Evolutionary conservation across 306 rosid species (phyloP), one percentile per base, ranked within the genome.

Genomic region (Hippophae gyantsensis): DNA sequence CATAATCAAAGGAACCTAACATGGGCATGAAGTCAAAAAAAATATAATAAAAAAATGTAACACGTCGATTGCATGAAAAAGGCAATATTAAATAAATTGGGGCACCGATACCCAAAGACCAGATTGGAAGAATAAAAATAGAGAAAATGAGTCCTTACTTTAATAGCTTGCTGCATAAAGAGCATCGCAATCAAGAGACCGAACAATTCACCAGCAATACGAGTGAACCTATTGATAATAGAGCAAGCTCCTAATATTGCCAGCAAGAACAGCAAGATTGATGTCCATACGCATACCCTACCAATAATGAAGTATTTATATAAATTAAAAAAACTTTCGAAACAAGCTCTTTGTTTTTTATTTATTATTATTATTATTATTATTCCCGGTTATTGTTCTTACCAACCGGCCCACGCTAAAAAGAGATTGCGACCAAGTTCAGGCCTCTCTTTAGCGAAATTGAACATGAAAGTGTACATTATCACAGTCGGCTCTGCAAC

Each of bases 401-500:
- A 90, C 97, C 97, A 90, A 77, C 82, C 97, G 52, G 74, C 66
- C 97, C 97, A 90, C 62, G 94, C 97, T 43, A 90, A 84, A 74
- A 90, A 90, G 52, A 84, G 71, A 43, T 84, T 54, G 42, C 78
- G 74, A 50, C 97, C 97, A 69, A 90, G 76, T 42, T 83, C 90
- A 0, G 89, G 72, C 48, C 85, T 79, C 72, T 82, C 94, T 70
- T 90, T 90, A 8, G 90, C 97, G 61, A 90, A 90, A 74, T 81
- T 81, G 62, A 87, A 90, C 95, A 90, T 81, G 82, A 90, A 90
- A 2, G 90, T 84, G 67, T 90, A 90, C 97, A 90, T 90, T 62
- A 90, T 87, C 54, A 90, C 97, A 8, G 97, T 90, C 47, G 97
- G 97, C 70, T 90, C 97, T n/a, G 97, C 97, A 69, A 90, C 97